Conservation (phyloP, 2,329 filamentous ascomycete species). For the Penicillium sp. region DNA sequence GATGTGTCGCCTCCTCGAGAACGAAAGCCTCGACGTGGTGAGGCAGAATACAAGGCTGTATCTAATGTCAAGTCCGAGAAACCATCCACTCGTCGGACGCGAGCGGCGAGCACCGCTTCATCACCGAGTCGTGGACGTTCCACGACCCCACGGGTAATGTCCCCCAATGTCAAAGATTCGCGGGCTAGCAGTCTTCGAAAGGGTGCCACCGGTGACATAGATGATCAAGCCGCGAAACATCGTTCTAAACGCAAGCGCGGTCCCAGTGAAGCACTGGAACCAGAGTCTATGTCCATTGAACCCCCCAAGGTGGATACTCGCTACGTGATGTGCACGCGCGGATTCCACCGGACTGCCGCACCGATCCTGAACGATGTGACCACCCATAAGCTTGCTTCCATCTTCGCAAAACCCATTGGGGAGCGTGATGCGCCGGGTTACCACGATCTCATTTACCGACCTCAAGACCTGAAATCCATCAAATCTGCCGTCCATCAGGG, state of each 20-base stretch:
- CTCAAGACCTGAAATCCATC: slow-evolving; percentile 73
- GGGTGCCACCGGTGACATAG: slow-evolving; percentile 15
- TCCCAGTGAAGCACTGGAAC: slow-evolving; percentile 30
- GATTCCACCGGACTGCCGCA: slow-evolving; percentile 61
- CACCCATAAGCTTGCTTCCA: slow-evolving; percentile 71
- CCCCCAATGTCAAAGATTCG: slow-evolving; percentile 26
- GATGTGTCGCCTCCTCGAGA: slow-evolving; percentile 25
- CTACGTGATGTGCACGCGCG: slow-evolving; percentile 42
- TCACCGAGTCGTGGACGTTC: slow-evolving; percentile 37
- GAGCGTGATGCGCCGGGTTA: slow-evolving; percentile 73
- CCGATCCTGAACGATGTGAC: slow-evolving; percentile 71
- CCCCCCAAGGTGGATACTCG: slow-evolving; percentile 27
- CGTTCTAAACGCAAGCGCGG: slow-evolving; percentile 42
- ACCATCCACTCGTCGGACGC: slow-evolving; percentile 22
- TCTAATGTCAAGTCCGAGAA: slow-evolving; percentile 28
- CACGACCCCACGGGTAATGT: slow-evolving; percentile 32
- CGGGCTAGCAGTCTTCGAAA: slow-evolving; percentile 29
- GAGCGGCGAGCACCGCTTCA: slow-evolving; percentile 33
- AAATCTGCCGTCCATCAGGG: slow-evolving; percentile 60
- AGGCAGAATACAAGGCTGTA: slow-evolving; percentile 15
- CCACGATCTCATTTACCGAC: slow-evolving; percentile 64
- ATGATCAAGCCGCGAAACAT: slow-evolving; percentile 27
- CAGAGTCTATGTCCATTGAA: slow-evolving; percentile 26
- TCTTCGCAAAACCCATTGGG: slow-evolving; percentile 70
- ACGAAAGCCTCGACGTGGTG: slow-evolving; percentile 22